phyloP scores from a whole-genome alignment of 139 green algal genomes.

The Zygnema cylindricum region DNA sequence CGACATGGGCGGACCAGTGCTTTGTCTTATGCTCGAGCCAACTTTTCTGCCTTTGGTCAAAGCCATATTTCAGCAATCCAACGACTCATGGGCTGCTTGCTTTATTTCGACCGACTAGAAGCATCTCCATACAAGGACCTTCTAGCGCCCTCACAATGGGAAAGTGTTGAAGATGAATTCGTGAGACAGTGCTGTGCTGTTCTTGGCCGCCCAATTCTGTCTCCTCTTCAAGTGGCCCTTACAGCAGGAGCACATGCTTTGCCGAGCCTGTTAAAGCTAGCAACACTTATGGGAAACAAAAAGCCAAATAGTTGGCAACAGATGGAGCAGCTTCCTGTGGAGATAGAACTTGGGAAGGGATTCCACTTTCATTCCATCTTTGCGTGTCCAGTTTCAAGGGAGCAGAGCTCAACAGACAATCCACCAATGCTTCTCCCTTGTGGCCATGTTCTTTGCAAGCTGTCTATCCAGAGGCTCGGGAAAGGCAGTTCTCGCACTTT shows the following conservation, averaged over 20 bases:
- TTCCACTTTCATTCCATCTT: conserved; percentile 94
- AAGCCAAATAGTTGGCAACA: conserved; percentile 46
- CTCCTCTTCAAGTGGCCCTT: conserved; percentile 80
- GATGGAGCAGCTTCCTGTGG: conserved; percentile 84
- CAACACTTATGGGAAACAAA: conserved; percentile 69
- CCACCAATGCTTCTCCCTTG: conserved; percentile 92
- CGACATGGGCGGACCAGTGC: conserved; percentile 64
- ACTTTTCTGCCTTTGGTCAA: conserved; percentile 73
- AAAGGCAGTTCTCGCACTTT: conserved; percentile 77
- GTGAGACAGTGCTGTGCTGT: conserved; percentile 80
- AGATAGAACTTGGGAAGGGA: conserved; percentile 85
- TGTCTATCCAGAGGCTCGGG: conserved; percentile 80
- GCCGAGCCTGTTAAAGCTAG: conserved; percentile 88
- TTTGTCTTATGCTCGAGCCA: conserved; percentile 76
- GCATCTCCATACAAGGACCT: conserved; percentile 74
- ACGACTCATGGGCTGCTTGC: conserved; percentile 87
- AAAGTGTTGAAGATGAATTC: conserved; percentile 78
- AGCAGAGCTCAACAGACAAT: conserved; percentile 83
- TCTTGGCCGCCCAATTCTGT: conserved; percentile 83
- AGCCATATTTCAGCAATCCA: conserved; percentile 78
- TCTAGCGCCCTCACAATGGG: conserved; percentile 72
- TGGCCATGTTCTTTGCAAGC: conserved; percentile 88
- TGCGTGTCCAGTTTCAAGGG: conserved; percentile 87
- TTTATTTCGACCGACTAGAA: conserved; percentile 69
- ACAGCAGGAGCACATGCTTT: conserved; percentile 83